Evolutionary conservation across 2,329 filamentous ascomycete species (phyloP).

Genomic region (Diaporthe sp.): DNA sequence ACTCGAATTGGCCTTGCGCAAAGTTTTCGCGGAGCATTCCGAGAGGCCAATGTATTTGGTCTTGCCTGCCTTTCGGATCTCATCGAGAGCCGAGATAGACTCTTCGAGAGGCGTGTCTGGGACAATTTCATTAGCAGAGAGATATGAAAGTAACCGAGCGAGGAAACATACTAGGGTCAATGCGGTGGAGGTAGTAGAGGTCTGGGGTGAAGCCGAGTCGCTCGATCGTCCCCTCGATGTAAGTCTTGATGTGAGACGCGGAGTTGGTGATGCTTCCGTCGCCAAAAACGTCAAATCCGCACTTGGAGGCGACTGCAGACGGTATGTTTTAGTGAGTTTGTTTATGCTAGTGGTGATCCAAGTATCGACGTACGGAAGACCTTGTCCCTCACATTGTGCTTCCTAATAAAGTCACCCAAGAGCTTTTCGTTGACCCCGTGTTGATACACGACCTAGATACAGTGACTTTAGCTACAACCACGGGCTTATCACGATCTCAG

Average conservation of each 20-base stretch:
- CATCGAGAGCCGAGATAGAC: slow-evolving; percentile 61
- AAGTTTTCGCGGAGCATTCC: slow-evolving; percentile 60
- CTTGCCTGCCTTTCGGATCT: slow-evolving; percentile 60
- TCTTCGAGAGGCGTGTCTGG: slow-evolving; percentile 53
- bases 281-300: background rate
- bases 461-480: background rate
- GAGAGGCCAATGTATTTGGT: slow-evolving; percentile 64
- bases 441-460: slow-evolving; percentile 55
- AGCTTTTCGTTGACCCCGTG: slow-evolving; percentile 64
- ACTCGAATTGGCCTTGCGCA: slow-evolving; percentile 62
- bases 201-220: slow-evolving; percentile 1
- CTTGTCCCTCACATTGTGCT: slow-evolving; percentile 64
- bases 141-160: background rate
- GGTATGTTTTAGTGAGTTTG: background rate
- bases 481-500: slow-evolving; percentile 37
- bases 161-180: slow-evolving; percentile 2
- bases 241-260: background rate
- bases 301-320: slow-evolving; percentile 7
- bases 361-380: slow-evolving; percentile 56
- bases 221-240: slow-evolving; percentile 12
- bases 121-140: background rate
- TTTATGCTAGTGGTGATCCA: slow-evolving; percentile 36
- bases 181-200: slow-evolving; percentile 12
- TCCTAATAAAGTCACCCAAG: slow-evolving; percentile 63
- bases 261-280: slow-evolving; percentile 8